A percentile compares a stretch with the other conserved stretches of the same genome.
Evolutionary conservation across 2,329 filamentous ascomycete genomes (phyloP).

Genomic region (Magnaporthales sp.): DNA sequence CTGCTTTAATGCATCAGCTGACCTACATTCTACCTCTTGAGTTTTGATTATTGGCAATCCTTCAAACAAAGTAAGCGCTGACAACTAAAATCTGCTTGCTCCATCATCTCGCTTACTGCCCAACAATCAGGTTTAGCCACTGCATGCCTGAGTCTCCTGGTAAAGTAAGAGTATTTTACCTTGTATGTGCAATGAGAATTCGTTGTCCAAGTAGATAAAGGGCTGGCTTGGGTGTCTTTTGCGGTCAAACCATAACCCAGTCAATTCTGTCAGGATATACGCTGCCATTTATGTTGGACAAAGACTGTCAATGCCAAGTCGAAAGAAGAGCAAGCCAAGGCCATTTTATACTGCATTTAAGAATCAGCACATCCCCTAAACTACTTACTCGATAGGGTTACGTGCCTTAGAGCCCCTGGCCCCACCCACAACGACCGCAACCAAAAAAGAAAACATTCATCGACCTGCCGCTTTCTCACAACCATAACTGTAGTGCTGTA

Average conservation of each 20-base stretch:
- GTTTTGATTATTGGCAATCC: no score
- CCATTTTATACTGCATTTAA: not conserved
- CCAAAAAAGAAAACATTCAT: not conserved
- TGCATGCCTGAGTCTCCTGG: not conserved
- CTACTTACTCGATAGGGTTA: not conserved
- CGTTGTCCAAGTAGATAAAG: not conserved
- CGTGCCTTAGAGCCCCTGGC: not conserved
- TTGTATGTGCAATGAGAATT: not conserved
- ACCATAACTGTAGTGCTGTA: no score
- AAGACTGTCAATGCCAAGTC: no score
- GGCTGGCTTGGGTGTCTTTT: no score
- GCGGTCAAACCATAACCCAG: not conserved
- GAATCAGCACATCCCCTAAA: not conserved
- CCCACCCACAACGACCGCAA: not conserved
- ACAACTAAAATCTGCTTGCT: no score
- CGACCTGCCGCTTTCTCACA: not conserved
- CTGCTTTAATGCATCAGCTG: no score
- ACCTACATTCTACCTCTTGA: no score
- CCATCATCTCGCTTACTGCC: no score
- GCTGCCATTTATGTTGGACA: not conserved
- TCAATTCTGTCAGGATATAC: not conserved
- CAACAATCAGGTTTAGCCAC: no score
- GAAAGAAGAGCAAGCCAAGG: not conserved
- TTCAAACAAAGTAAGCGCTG: no score
- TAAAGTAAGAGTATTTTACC: not conserved